Percentiles rank a stretch among this genome's conserved stretches.
These are phyloP conservation scores for Trametes polyzona DNA, from an alignment of 1,284 basidiomycete species.

Conservation along the genomic window DNA sequence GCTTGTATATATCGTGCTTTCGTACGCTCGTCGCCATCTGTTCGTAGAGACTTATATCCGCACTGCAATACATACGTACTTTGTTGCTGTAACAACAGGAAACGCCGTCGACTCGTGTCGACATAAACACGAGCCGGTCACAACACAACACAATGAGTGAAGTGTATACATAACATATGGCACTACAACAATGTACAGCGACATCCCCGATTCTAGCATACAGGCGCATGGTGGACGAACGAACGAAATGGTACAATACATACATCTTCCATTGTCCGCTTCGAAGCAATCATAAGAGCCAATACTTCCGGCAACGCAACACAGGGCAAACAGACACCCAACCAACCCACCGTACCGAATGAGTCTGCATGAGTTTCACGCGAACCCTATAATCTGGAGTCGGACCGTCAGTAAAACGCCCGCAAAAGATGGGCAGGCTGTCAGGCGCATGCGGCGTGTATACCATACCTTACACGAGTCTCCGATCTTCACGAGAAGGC, in stretches of 20 bases:
- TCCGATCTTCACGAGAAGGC: constrained; percentile 48
- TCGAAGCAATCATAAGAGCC: background rate
- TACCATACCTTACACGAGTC: background rate
- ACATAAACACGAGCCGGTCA: too few species aligned
- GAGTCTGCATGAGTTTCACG: background rate
- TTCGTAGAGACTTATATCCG: background rate
- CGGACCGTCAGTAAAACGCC: too few species aligned
- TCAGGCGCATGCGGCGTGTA: too few species aligned
- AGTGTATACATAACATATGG: background rate
- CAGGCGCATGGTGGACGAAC: background rate
- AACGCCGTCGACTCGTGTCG: background rate
- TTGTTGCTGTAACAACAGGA: background rate
- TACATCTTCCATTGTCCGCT: constrained; percentile 2
- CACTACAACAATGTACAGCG: background rate
- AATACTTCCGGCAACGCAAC: background rate
- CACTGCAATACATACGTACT: background rate
- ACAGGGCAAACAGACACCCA: too few species aligned
- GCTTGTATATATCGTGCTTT: background rate
- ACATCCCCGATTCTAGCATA: background rate
- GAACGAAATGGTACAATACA: background rate
- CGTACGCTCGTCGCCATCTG: background rate
- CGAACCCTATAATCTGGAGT: too few species aligned
- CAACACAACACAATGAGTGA: too few species aligned
- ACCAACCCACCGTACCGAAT: background rate
- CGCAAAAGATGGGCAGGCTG: background rate